Evolutionary conservation across 371 early-diverging fungal genomes (phyloP).

Genomic region (Racocetra persica): DNA sequence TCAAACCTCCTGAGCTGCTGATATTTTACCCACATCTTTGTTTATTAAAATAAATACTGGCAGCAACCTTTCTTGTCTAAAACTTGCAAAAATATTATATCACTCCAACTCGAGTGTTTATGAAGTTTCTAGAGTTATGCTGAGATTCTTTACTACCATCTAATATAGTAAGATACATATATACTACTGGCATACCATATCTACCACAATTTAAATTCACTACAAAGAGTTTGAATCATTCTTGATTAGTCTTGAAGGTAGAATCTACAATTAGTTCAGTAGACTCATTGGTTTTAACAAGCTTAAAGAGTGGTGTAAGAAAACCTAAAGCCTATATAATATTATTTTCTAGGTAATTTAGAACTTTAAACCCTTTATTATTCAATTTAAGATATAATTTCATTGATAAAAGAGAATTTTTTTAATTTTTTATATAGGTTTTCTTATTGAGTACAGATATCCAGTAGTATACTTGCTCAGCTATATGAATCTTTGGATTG

Average conservation of each 20-base stretch:
- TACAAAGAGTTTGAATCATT: no score
- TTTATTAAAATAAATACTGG: no score
- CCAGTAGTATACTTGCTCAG: neutral
- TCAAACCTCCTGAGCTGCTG: no score
- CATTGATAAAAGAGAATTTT: neutral
- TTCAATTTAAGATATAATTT: neutral
- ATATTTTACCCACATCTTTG: no score
- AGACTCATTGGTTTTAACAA: neutral
- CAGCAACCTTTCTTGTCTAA: no score
- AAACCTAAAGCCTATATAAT: neutral
- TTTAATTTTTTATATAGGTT: neutral
- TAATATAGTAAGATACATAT: slow-evolving; percentile 17
- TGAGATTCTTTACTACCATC: no score
- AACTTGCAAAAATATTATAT: no score
- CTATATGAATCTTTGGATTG: no score
- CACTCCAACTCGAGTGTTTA: no score
- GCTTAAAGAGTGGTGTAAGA: neutral
- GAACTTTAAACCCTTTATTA: neutral
- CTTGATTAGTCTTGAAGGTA: neutral
- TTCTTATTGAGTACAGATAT: neutral
- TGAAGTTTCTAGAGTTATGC: no score
- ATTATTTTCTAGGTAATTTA: neutral
- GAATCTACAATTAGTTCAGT: neutral
- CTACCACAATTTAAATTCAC: neutral
- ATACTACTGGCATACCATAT: neutral